Base-by-base conservation (phyloP, 805 yeast genomes). In the Metschnikowia shivogae region DNA sequence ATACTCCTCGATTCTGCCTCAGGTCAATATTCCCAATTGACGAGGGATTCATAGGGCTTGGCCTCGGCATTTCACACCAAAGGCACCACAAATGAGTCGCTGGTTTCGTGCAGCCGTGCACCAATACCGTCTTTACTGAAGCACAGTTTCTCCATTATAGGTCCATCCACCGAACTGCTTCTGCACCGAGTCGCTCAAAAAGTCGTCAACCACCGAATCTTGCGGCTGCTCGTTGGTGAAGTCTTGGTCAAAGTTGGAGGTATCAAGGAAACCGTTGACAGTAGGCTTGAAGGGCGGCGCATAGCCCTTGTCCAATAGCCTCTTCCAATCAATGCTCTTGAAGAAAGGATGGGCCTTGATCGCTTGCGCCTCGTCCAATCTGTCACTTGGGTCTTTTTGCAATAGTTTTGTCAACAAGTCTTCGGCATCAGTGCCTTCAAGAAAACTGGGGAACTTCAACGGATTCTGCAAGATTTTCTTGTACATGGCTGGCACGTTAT, bases 141-240 rank as follows among this genome's bases (percentile, higher is more conserved):
- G 52, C 27, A 64, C 61, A 13, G 58, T 67, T 39, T 76, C 82
- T 2, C 93, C 95, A 39, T 84, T 87, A 65, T 90, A 92, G 2
- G 98, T 92, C 99, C 99, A 93, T 6, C 99, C 98, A 38, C 97
- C 98, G 73, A 93, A 93, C 68, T 93, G 98, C 62, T 86, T 82
- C 66, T 93, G 99, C n/a, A 93, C 97, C 57, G 90, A 81, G 56
- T 89, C 98, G 59, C 95, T 86, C 50, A 93, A 75, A 55, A 78
- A 88, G 59, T 88, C 95, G 62, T 90, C 95, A 13, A 90, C 97
- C 10, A 93, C 97, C 50, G 96, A 86, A 63, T 93, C 99, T 54
- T 88, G 84, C 4, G 99, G 98, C 56, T 84, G 81, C 59, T 93
- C 98, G 58, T 75, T 84, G 5, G 99, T 93, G 61, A 93, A 93